Percentiles rank a stretch among this genome's conserved stretches.
Evolutionary conservation across 225 moss, liverwort and hornwort genomes (phyloP).

Genomic region (Climacium dendroides): DNA sequence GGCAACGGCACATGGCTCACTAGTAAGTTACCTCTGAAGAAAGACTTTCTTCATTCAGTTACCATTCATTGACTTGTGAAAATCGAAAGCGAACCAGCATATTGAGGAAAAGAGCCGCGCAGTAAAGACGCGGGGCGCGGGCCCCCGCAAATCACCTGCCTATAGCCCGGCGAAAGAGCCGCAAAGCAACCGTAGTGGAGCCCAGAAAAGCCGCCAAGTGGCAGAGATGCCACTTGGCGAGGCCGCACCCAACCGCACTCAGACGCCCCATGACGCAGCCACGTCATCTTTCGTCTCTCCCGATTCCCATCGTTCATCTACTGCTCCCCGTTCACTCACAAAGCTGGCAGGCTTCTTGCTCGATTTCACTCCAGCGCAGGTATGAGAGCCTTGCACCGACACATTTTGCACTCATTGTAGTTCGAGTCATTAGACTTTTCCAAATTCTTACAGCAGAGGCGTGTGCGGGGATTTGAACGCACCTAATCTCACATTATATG

Average conservation of each 20-base stretch:
- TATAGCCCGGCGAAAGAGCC: background rate
- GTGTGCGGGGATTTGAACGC: background rate
- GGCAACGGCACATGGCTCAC: no score
- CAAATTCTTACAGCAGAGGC: background rate
- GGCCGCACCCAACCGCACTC: background rate
- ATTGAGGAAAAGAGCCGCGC: background rate
- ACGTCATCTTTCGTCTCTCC: background rate
- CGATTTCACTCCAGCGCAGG: background rate
- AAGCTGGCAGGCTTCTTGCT: no score
- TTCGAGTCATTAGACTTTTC: background rate
- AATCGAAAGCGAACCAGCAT: background rate
- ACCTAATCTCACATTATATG: background rate
- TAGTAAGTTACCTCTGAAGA: no score
- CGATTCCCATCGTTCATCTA: background rate
- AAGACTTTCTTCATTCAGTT: no score
- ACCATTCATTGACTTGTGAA: background rate
- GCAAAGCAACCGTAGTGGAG: background rate
- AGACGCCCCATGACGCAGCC: background rate
- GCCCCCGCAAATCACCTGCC: background rate
- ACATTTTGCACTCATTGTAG: no score
- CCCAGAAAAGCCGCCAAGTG: background rate
- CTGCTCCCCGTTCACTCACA: no score
- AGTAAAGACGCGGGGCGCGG: background rate
- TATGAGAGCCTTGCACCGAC: background rate
- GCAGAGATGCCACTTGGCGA: background rate